phyloP scores from a whole-genome alignment of 192 early-diverging fungal genomes.

The Rhizoclosmatium sp. region DNA sequence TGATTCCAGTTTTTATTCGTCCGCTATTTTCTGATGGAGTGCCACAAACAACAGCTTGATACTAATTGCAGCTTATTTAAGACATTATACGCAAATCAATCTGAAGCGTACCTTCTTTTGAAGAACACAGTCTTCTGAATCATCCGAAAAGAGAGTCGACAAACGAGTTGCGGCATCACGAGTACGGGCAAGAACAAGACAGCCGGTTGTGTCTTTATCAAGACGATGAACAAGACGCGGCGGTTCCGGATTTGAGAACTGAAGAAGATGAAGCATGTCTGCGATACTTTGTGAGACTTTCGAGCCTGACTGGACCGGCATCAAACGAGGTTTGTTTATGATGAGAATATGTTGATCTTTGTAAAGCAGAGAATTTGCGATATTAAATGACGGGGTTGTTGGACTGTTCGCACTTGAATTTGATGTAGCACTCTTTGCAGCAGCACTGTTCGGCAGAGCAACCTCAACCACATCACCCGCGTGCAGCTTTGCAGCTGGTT shows the following conservation, averaged over 20 bases:
- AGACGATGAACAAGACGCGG: slow-evolving; percentile 58
- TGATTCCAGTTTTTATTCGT: slow-evolving; percentile 48
- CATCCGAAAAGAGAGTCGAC: slow-evolving; percentile 39
- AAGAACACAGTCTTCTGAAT: background rate
- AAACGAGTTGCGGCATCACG: slow-evolving; percentile 47
- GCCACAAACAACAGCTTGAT: slow-evolving; percentile 21
- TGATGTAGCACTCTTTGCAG: background rate
- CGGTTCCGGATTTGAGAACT: slow-evolving; percentile 39
- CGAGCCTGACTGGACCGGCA: slow-evolving; percentile 59
- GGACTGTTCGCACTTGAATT: background rate
- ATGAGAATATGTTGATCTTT: slow-evolving; percentile 54
- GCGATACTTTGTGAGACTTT: slow-evolving; percentile 46
- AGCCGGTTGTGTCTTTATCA: slow-evolving; percentile 62
- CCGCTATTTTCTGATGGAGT: background rate
- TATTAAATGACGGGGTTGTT: background rate
- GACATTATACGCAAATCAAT: background rate
- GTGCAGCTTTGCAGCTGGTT: slow-evolving; percentile 39
- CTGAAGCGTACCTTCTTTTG: slow-evolving; percentile 28
- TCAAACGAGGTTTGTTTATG: slow-evolving; percentile 53
- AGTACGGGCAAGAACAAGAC: slow-evolving; percentile 54
- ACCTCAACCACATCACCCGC: slow-evolving; percentile 53
- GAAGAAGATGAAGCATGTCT: slow-evolving; percentile 46
- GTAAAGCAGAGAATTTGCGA: slow-evolving; percentile 43
- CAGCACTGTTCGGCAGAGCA: slow-evolving; percentile 16
- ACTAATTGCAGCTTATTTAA: background rate